Evolutionary conservation across 805 yeast genomes (phyloP), one percentile per base, ranked within the genome.

Genomic region (Saccharomycopsis sp.): DNA sequence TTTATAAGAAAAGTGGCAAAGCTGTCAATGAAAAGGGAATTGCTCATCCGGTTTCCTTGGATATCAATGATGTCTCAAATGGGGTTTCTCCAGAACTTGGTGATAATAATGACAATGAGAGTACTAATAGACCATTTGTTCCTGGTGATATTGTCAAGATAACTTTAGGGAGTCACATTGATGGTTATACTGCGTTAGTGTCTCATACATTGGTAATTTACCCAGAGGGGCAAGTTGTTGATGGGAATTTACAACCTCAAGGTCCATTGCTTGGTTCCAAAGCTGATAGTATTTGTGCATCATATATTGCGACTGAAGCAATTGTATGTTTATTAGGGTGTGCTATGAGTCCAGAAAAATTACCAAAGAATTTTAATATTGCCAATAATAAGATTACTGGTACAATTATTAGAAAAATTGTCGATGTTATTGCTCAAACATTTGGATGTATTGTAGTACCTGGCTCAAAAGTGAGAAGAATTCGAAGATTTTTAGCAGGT

Each of bases 401-500:
- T 43, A 57, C 71, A 16, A 61, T 75, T 51, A 78, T 93, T 49
- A 79, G 96, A 62, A 60, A 67, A 19, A 66, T 87, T 38, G 97
- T 88, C 22, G 94, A 93, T 57, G 72, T 79, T n/a, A 72, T 93
- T 57, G 97, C 96, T n/a, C 74, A 73, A 47, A 70, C 82, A 1
- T 93, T 80, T 66, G 77, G 83, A 60, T 87, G 96, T 69, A 71
- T 71, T 47, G 87, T 93, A 44, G 87, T 85, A 29, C 97, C 97
- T 24, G 95, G 96, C 0, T 85, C 96, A 19, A 81, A 86, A 61
- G 85, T 93, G 35, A 82, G 98, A 67, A 77, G 96, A 62, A 74
- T 89, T 47, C 77, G 96, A 69, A 77, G 97, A 59, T 93, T 90
- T 57, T 75, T 93, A 59, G 95, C 95, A 32, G 98, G 98, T 43